Evolutionary conservation across 31 red algal genomes (phyloP).

Genomic region (Asparagopsis taxiformis): DNA sequence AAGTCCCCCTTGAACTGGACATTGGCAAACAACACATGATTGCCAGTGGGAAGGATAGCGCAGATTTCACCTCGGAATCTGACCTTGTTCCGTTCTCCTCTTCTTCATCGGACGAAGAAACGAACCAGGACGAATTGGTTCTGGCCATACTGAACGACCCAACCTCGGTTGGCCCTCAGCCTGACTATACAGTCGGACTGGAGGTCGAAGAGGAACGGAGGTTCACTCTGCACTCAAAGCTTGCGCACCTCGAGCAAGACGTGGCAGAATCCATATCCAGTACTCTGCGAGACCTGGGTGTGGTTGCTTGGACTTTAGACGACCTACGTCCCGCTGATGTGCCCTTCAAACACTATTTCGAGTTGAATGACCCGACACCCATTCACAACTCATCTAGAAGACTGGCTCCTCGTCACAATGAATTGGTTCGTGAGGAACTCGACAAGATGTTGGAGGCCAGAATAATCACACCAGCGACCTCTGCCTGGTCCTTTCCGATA

Average conservation of each 20-base stretch:
- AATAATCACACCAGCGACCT: neutral
- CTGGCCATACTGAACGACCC: too few species aligned
- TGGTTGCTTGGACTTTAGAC: constrained; percentile 4
- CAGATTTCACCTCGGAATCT: too few species aligned
- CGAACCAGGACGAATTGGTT: too few species aligned
- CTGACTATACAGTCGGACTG: too few species aligned
- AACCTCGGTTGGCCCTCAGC: too few species aligned
- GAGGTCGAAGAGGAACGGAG: too few species aligned
- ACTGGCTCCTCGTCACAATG: constrained; percentile 10
- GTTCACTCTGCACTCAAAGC: neutral
- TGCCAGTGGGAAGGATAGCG: too few species aligned
- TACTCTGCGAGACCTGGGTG: neutral
- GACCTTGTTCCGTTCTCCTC: too few species aligned
- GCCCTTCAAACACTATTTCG: constrained; percentile 7
- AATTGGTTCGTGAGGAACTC: neutral
- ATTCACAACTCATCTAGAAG: neutral
- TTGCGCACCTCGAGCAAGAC: neutral
- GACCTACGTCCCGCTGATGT: neutral
- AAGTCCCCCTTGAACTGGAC: too few species aligned
- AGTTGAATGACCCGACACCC: constrained; percentile 11
- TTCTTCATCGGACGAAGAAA: too few species aligned
- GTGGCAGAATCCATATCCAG: neutral
- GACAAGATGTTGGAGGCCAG: neutral
- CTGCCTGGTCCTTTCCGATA: constrained; percentile 15
- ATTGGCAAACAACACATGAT: too few species aligned